Evolutionary conservation across 2,329 filamentous ascomycete species (phyloP), one percentile per base, ranked within the genome.

Genomic region (Epichloe amarillans): DNA sequence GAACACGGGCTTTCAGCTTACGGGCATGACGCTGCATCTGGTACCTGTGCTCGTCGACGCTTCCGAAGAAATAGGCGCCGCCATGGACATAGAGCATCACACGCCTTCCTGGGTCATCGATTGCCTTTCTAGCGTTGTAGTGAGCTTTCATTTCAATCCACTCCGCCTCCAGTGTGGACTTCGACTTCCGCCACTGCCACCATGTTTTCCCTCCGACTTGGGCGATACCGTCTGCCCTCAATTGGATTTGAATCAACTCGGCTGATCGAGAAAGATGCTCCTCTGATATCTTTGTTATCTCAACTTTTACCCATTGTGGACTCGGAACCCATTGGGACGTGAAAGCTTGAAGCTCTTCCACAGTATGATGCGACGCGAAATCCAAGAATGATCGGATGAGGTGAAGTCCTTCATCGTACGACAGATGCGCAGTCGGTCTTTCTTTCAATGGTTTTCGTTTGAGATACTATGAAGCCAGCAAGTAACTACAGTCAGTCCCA

Each of bases 111-210:
- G 76, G 74, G 46, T 80, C 77, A 15, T 69, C 70, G 0, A 70
- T 69, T 61, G 77, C 79, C 64, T 82, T 83, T 52, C 88, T 80
- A 62, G 85, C 82, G 53, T 84, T 73, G 30, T 62, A 62, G 64
- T 97, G 85, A 48, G 81, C 76, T 57, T 80, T 83, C 90, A 96
- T 96, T 73, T 97, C 93, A 57, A 98, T 88, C 91, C 90, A 97
- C 64, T 98, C 91, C 0, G 86, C 89, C 60, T 82, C 81, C 30
- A 96, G 70, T 1, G 81, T 74, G 45, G 70, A 75, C 26, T 80
- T 75, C 4, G 79, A 78, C 50, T 80, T 78, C 49, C 87, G 78
- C 89, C 89, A 95, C 68, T 88, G 80, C 91, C 91, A 89, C 93
- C 93, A 89, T 54, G 82, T 78, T 60, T 78, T 75, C 3, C 93